A percentile compares a stretch with the other conserved stretches of the same genome.
phyloP scores from a whole-genome alignment of 192 early-diverging fungal species.

The Spizellomyces sp. region DNA sequence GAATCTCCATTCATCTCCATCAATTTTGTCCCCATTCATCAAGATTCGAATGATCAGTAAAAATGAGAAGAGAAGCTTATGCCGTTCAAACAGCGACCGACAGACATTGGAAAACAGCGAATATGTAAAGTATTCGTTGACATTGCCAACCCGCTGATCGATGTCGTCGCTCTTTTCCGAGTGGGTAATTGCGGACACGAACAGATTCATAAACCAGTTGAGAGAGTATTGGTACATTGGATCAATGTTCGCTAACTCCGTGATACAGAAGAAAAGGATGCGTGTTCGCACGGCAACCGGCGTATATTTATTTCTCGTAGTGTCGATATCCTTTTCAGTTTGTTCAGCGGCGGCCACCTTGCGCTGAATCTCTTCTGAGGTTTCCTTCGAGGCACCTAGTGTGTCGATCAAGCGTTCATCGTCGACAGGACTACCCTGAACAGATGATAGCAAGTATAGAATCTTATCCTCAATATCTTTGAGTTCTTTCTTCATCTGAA shows the following conservation, averaged over 20 bases:
- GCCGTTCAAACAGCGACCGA: slow-evolving; percentile 64
- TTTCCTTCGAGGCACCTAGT: slow-evolving; percentile 61
- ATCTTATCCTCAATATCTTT: slow-evolving; percentile 71
- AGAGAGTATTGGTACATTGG: slow-evolving; percentile 69
- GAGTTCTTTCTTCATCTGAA: slow-evolving; percentile 58
- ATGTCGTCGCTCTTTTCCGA: slow-evolving; percentile 64
- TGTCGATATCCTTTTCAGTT: slow-evolving; percentile 66
- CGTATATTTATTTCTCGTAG: slow-evolving; percentile 61
- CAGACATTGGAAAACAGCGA: slow-evolving; percentile 65
- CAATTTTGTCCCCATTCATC: slow-evolving; percentile 62
- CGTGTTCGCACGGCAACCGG: slow-evolving; percentile 59
- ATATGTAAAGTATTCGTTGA: slow-evolving; percentile 66
- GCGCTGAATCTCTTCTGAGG: slow-evolving; percentile 62
- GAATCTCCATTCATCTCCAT: slow-evolving; percentile 62
- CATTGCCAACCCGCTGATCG: slow-evolving; percentile 55
- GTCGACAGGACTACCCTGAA: slow-evolving; percentile 65
- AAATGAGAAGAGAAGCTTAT: slow-evolving; percentile 67
- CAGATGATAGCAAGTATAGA: slow-evolving; percentile 60
- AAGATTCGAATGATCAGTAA: slow-evolving; percentile 58
- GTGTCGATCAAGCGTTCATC: slow-evolving; percentile 66
- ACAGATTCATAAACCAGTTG: slow-evolving; percentile 67
- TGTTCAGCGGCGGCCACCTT: slow-evolving; percentile 59
- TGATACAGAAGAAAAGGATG: slow-evolving; percentile 67
- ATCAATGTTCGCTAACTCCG: slow-evolving; percentile 59
- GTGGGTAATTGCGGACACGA: slow-evolving; percentile 54